Percentiles rank a stretch among this genome's conserved stretches.
Conservation (phyloP, 306 rosid genomes). For the Dalbergia cochinchinensis region DNA sequence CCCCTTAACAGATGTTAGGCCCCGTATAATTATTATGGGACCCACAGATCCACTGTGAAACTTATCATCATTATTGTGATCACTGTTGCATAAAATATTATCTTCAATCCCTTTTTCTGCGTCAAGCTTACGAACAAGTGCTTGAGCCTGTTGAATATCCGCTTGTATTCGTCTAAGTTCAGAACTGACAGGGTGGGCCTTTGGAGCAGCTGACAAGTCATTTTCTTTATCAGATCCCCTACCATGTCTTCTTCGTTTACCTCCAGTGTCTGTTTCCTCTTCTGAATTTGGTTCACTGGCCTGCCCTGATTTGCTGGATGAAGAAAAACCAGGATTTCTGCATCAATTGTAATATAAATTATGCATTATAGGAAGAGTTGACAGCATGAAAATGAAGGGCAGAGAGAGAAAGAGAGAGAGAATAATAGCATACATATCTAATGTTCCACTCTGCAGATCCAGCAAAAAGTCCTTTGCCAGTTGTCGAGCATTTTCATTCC, state of each 20-base stretch:
- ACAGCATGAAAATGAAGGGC: constrained; percentile 19
- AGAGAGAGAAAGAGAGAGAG: neutral
- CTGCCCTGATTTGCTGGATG: constrained; percentile 77
- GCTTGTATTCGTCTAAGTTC: constrained; percentile 82
- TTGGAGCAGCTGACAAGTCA: constrained; percentile 89
- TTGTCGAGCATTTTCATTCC: constrained; percentile 88
- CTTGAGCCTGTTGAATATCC: constrained; percentile 87
- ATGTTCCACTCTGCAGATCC: constrained; percentile 90
- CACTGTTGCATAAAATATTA: constrained; percentile 75
- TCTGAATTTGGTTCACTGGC: constrained; percentile 89
- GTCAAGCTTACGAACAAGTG: constrained; percentile 89
- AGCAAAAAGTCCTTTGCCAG: constrained; percentile 86
- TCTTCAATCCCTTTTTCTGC: constrained; percentile 85
- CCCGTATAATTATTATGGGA: constrained; percentile 82
- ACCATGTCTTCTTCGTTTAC: constrained; percentile 78
- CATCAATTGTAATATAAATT: constrained; percentile 39
- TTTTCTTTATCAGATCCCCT: constrained; percentile 74
- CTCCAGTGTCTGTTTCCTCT: constrained; percentile 79
- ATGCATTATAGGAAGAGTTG: constrained; percentile 35
- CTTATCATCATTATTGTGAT: constrained; percentile 75
- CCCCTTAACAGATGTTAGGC: constrained; percentile 92
- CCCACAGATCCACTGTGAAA: constrained; percentile 76
- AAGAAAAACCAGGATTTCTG: constrained; percentile 82
- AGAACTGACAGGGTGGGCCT: constrained; percentile 81
- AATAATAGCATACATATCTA: constrained; percentile 74